These are phyloP conservation scores for Xylaria digitata DNA, from an alignment of 2,329 filamentous ascomycete species.

Conservation along the genomic window DNA sequence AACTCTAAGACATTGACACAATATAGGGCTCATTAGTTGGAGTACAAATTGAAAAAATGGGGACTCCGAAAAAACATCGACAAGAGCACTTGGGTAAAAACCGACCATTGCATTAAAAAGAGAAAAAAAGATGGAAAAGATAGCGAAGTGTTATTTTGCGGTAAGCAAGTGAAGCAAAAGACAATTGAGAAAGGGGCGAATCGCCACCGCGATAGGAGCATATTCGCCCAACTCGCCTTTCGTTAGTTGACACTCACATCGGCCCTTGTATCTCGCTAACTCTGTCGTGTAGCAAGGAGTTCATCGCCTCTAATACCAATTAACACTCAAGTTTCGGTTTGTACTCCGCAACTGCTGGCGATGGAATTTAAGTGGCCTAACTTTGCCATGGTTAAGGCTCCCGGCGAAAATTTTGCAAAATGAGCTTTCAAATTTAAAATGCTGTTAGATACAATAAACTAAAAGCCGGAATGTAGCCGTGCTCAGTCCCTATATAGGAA, in stretches of 20 bases:
- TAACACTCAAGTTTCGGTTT: slow-evolving; percentile 6
- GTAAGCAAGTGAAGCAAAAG: slow-evolving; percentile 7
- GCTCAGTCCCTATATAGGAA: background rate
- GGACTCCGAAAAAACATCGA: slow-evolving; percentile 1
- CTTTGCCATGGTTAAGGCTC: slow-evolving; percentile 25
- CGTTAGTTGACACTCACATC: background rate
- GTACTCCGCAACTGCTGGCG: background rate
- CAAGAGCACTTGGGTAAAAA: background rate
- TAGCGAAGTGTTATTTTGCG: slow-evolving; percentile 15
- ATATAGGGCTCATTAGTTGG: background rate
- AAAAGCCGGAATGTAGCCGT: background rate
- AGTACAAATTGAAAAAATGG: slow-evolving; percentile 12
- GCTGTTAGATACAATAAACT: background rate
- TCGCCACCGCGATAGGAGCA: background rate
- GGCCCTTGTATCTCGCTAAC: background rate
- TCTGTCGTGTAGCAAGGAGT: background rate
- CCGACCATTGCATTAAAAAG: slow-evolving; percentile 5
- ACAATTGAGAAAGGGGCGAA: slow-evolving; percentile 8
- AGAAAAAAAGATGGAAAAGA: slow-evolving; percentile 7
- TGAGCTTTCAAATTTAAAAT: background rate
- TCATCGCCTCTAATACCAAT: background rate
- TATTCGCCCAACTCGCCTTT: background rate
- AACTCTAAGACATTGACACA: background rate
- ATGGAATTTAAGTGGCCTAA: slow-evolving; percentile 17
- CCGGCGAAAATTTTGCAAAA: background rate